A percentile compares a stretch with the other conserved stretches of the same genome.
These are phyloP conservation scores for Metschnikowia kunwiensis DNA, from an alignment of 805 yeast species.

Conservation along the genomic window DNA sequence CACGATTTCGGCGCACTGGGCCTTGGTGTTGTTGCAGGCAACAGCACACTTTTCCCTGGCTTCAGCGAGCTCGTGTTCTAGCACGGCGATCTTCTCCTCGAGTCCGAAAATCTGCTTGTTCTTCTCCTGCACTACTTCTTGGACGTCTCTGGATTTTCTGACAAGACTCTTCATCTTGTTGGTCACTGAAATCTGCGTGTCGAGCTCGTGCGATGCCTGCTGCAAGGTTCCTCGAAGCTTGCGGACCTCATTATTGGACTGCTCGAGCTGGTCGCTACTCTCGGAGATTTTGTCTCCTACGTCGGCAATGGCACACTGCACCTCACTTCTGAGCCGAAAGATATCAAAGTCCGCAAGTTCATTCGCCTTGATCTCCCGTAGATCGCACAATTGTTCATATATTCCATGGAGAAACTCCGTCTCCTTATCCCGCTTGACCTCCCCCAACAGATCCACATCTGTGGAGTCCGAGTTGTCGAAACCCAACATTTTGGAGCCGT, in stretches of 20 bases:
- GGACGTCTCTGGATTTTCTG: not conserved
- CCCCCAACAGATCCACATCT: constrained; percentile 13
- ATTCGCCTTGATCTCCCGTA: constrained; percentile 4
- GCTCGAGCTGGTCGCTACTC: constrained; percentile 3
- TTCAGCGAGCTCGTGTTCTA: not conserved
- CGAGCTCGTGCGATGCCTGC: constrained; percentile 2
- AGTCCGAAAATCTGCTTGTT: not conserved
- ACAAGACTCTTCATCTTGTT: too few species aligned
- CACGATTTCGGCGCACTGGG: constrained; percentile 1
- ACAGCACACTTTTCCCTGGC: not conserved
- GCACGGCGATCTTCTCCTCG: not conserved
- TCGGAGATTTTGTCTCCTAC: constrained; percentile 4
- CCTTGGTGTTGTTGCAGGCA: not conserved
- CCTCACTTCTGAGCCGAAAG: constrained; percentile 6
- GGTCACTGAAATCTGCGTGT: not conserved
- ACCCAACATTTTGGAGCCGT: not conserved
- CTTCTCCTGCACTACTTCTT: not conserved
- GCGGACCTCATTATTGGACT: constrained; percentile 1
- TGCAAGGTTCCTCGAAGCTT: constrained; percentile 7
- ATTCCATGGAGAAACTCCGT: constrained; percentile 4
- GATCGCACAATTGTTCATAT: constrained; percentile 8
- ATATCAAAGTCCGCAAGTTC: not conserved
- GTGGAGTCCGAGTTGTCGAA: constrained; percentile 14
- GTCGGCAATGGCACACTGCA: constrained; percentile 9
- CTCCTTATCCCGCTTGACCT: constrained; percentile 1